A percentile compares a stretch with the other conserved stretches of the same genome.
phyloP scores from a whole-genome alignment of 1,284 basidiomycete genomes.

The Cutaneotrichosporon cutaneum region DNA sequence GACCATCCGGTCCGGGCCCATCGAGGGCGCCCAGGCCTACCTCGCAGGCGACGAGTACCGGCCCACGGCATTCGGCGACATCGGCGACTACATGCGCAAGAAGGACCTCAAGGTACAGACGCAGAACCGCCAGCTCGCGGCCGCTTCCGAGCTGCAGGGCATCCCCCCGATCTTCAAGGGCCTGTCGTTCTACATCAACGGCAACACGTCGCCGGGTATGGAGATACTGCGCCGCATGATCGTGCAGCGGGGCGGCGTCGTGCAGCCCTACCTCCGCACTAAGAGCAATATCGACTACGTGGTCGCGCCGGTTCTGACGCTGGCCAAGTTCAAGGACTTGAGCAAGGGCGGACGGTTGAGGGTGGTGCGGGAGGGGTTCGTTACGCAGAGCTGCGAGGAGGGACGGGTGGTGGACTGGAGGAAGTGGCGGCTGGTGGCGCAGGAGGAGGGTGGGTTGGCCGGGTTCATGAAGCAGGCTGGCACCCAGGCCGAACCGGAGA shows the following conservation, averaged over 20 bases:
- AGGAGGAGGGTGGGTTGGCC: conserved; percentile 27
- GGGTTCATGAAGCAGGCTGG: conserved; percentile 29
- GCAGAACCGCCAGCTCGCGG: conserved; percentile 67
- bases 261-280: conserved; percentile 59
- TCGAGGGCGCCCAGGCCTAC: conserved; percentile 32
- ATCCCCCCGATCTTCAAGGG: conserved; percentile 67
- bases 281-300: conserved; percentile 60
- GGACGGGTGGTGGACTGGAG: conserved; percentile 59
- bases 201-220: conserved; percentile 82
- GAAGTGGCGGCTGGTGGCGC: conserved; percentile 37
- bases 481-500: not conserved
- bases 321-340: conserved; percentile 84
- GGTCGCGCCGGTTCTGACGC: conserved; percentile 83
- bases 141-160: conserved; percentile 25
- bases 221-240: conserved; percentile 80
- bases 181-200: conserved; percentile 83
- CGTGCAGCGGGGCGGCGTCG: conserved; percentile 76
- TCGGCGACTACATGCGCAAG: conserved; percentile 80
- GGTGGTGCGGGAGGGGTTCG: conserved; percentile 82
- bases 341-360: conserved; percentile 65
- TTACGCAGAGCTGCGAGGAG: conserved; percentile 69
- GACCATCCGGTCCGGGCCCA: not conserved
- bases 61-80: conserved; percentile 74
- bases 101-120: conserved; percentile 88
- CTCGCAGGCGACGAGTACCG: conserved; percentile 61